Base-by-base conservation (phyloP, 1,139 yeast genomes). In the Candida labiduridarum region DNA sequence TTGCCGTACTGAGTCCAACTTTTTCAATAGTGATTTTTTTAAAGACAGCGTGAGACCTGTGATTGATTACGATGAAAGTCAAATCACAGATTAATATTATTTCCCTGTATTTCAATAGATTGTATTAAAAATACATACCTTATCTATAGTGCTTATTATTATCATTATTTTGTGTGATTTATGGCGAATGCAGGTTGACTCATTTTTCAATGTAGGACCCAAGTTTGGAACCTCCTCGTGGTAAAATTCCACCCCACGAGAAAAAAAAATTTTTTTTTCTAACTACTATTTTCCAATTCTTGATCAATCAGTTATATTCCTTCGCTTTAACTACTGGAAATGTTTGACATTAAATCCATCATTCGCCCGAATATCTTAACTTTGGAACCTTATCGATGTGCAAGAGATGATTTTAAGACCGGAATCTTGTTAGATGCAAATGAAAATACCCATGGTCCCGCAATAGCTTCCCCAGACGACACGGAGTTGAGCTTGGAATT, bases 401-500 rank as follows among this genome's bases (percentile, higher is more conserved):
- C 99, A 1, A 76, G 99, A 68, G 99, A 94, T 50, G 96, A 89
- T 65, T 91, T 84, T 72, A 87, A 83, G 54, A 90, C 80, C 31
- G 99, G 98, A 14, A 77, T 94, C 39, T 75, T 95, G 36, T 76
- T 94, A 46, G 99, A 94, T 68, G 99, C 99, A 49, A 94, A 95
- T 64, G 99, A 94, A 69, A 94, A 94, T 64, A 87, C 99, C 7
- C 88, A 87, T 64, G 99, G 99, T 0, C 95, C 97, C 1, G 84
- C 96, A 0, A 69, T 90, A 18, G 48, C 65, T 1, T 34, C 56
- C 7, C 44, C 68, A 12, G 58, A 69, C 1, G 50, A 53, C 3
- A 57, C 57, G 10, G 79, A 74, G 50, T 51, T 52, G 41, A 51
- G 54, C 1, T 65, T 82, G 56, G 85, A 84, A 48, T 80, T 94